Base-by-base conservation (phyloP, 441 rosid genomes). In the Breynia disticha region DNA sequence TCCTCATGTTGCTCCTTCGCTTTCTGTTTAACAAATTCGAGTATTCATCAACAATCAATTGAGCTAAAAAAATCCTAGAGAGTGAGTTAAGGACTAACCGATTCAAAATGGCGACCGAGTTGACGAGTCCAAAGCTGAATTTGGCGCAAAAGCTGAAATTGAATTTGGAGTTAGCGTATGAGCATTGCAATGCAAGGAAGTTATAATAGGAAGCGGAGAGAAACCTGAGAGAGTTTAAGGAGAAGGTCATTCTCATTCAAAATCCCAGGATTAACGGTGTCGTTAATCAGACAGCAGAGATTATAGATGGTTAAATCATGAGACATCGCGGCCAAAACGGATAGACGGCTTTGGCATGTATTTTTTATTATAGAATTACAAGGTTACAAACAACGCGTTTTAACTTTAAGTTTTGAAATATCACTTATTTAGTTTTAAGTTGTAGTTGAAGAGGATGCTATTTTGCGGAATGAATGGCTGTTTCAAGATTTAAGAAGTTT, bases 381-480 rank as follows among this genome's bases (percentile, higher is more conserved):
- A n/a, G n/a, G 60, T 80, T 21, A 65, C 86, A 38, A 72, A 50
- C 47, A 70, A 57, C 38, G 94, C 80, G 56, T 82, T 89, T 55
- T 89, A 67, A 58, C 67, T 91, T 54, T n/a, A n/a, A n/a, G n/a
- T n/a, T 65, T 52, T 84, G 61, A 79, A 63, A 43, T 91, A n/a
- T 87, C 0, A 83, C 90, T 0, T 37, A 52, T 52, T 70, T 54
- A 38, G 74, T 79, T 55, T 88, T 88, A 54, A 65, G 60, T 54
- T 67, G 69, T 75, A 16, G 69, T 57, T 5, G 70, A 62, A 41
- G 82, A 83, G 67, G 98, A 90, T 70, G 79, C 46, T 5, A 81
- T 86, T 50, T 60, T 79, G 61, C 88, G 90, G 95, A 87, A 86
- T 88, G 62, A 60, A 64, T 47, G 95, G 90, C 55, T 64, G 63